Conservation (phyloP, 768 basidiomycete species). For the Dentipellis sp. region DNA sequence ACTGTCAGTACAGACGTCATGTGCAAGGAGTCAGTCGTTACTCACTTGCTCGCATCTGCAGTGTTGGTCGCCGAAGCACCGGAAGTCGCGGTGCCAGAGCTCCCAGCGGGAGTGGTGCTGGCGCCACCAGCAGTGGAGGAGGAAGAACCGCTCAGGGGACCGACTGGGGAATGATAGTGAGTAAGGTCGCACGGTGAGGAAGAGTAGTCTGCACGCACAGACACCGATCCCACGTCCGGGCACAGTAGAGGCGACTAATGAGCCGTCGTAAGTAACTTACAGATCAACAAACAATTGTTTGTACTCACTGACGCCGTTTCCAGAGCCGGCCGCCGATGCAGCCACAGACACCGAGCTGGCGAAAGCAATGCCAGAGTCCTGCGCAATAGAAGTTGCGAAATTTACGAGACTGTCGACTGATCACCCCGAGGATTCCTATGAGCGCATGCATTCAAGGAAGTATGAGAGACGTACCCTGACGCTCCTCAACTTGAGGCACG, state of each 20-base stretch:
- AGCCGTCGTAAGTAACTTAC: too few species aligned
- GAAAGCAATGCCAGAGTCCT: background rate
- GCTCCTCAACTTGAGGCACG: background rate
- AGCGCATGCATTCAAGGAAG: background rate
- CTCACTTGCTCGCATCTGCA: background rate
- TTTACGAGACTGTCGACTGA: background rate
- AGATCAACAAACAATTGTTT: too few species aligned
- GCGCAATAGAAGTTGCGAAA: constrained; percentile 1
- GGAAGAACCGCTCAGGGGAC: background rate
- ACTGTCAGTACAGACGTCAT: background rate
- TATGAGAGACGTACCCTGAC: background rate
- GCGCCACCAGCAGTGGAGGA: constrained; percentile 8
- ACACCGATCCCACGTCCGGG: background rate
- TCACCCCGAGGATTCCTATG: too few species aligned
- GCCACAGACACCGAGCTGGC: background rate
- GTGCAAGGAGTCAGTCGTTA: background rate
- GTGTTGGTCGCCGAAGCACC: background rate
- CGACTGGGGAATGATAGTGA: background rate
- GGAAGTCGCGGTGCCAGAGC: constrained; percentile 2
- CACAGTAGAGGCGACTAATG: too few species aligned
- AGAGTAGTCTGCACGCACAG: background rate
- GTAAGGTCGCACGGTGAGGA: background rate
- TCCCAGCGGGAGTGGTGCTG: constrained; percentile 9
- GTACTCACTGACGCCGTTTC: background rate
- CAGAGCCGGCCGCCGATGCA: constrained; percentile 1